phyloP scores from a whole-genome alignment of 106 monocot species.

The Narthecium ossifragum region DNA sequence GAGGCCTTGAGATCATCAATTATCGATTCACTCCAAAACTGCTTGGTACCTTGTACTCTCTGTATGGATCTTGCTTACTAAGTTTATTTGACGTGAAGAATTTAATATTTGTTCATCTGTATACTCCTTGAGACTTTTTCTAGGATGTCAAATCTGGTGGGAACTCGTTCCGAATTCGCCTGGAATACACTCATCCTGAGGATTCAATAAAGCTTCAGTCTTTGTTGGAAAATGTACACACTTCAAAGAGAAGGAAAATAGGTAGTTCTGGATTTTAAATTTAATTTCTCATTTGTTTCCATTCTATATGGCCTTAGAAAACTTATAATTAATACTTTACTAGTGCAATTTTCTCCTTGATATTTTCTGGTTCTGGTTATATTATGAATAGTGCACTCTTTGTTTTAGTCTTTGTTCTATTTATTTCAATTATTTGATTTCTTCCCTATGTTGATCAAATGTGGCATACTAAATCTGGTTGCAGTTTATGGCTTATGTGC shows the following conservation, averaged over 20 bases:
- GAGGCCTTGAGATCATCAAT: constrained; percentile 69
- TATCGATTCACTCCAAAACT: constrained; percentile 45
- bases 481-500: too few relatives aligned
- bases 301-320: too few relatives aligned
- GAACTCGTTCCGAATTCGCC: constrained; percentile 44
- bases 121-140: constrained; percentile 12
- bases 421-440: too few relatives aligned
- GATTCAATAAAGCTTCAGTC: constrained; percentile 49
- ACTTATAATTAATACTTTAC: too few relatives aligned
- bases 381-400: too few relatives aligned
- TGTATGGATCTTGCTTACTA: not conserved
- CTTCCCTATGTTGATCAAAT: too few relatives aligned
- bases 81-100: not conserved
- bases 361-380: too few relatives aligned
- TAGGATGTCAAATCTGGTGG: constrained; percentile 54
- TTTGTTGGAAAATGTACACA: constrained; percentile 24
- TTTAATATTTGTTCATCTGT: not conserved
- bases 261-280: constrained; percentile 24
- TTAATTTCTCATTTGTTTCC: too few relatives aligned
- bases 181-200: constrained; percentile 57
- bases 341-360: too few relatives aligned
- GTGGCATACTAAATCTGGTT: too few relatives aligned
- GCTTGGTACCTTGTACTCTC: constrained; percentile 39
- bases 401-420: too few relatives aligned
- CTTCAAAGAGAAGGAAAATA: constrained; percentile 40